A percentile compares a stretch with the other conserved stretches of the same genome.
These are phyloP conservation scores for Mucor lusitanicus DNA, from an alignment of 371 early-diverging fungal genomes.

Conservation along the genomic window DNA sequence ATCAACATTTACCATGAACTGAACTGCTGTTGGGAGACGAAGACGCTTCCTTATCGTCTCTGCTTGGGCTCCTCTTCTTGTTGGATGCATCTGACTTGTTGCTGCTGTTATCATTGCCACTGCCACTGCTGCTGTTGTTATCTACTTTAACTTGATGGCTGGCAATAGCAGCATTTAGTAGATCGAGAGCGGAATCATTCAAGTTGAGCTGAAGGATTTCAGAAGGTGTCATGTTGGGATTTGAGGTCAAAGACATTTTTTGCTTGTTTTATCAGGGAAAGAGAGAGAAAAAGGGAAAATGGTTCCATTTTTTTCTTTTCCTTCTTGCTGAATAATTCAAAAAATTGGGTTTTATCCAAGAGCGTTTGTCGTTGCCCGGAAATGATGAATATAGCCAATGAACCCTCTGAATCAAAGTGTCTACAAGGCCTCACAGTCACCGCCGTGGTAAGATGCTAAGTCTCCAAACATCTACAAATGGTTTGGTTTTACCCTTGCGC, in stretches of 20 bases:
- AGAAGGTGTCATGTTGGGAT: constrained; percentile 15
- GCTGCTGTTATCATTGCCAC: background rate
- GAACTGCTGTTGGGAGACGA: background rate
- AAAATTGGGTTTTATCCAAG: background rate
- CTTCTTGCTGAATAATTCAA: constrained; percentile 16
- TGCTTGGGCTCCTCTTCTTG: background rate
- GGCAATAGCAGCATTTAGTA: constrained; percentile 38
- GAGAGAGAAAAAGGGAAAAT: background rate
- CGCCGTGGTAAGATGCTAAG: background rate
- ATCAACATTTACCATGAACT: background rate
- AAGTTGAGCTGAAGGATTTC: constrained; percentile 16
- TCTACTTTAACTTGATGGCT: constrained; percentile 23
- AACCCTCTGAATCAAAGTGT: background rate
- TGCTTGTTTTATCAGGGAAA: background rate
- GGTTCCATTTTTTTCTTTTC: background rate
- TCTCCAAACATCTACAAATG: background rate
- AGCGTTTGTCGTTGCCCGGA: background rate
- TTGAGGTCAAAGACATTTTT: constrained; percentile 9
- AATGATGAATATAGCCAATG: background rate
- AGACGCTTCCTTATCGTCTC: background rate
- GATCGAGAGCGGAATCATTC: constrained; percentile 22
- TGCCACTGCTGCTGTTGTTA: constrained; percentile 3
- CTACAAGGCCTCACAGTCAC: constrained; percentile 2
- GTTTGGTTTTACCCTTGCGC: constrained; percentile 16
- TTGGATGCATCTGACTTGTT: background rate